Evolutionary conservation across 805 yeast species (phyloP), one percentile per base, ranked within the genome.

Genomic region (Myxozyma lipomycoides): DNA sequence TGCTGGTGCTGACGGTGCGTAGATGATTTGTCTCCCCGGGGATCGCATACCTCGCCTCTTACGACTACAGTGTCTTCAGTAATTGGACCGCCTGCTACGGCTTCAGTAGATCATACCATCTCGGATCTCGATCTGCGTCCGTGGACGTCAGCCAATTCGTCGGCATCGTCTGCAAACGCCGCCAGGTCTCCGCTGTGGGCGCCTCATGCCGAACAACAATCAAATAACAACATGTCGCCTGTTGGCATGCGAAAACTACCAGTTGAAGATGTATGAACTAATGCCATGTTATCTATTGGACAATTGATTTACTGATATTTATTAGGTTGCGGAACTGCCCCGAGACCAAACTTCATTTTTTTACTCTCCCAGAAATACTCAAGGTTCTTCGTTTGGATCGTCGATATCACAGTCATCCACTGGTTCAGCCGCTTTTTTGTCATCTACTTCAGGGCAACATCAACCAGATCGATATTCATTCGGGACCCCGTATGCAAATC

Each of bases 111-210:
- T n/a, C n/a, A n/a, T n/a, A n/a, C 40, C 55, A 53, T 18, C 30
- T 43, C n/a, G 58, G 12, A 53, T 32, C 46, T 50, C 40, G 58
- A 53, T 46, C 52, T 53, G 17, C 48, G 41, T 6, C 55, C 54
- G 10, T 53, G 58, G 58, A 22, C 51, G 9, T 53, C 58, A 3
- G 28, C 32, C 48, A 45, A 45, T 21, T 49, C 58, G 3, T 51
- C 55, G 17, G 24, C 55, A 25, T 49, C 58, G 18, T 28, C 32
- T 12, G 32, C 32, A 28, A 12, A 12, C 32, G 12, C 32, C 12
- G 38, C n/a, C 19, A 55, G 58, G n/a, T 53, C 58, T n/a, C 58
- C 58, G 10, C 35, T 53, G 22, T 53, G 58, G 58, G 45, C 55
- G 6, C 26, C 55, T 5, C n/a, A 21, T 32, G 42, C 55, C 6